Evolutionary conservation across 352 stramenopile genomes (phyloP), one percentile per base, ranked within the genome.

Genomic region (Phytopythium kandeliae): DNA sequence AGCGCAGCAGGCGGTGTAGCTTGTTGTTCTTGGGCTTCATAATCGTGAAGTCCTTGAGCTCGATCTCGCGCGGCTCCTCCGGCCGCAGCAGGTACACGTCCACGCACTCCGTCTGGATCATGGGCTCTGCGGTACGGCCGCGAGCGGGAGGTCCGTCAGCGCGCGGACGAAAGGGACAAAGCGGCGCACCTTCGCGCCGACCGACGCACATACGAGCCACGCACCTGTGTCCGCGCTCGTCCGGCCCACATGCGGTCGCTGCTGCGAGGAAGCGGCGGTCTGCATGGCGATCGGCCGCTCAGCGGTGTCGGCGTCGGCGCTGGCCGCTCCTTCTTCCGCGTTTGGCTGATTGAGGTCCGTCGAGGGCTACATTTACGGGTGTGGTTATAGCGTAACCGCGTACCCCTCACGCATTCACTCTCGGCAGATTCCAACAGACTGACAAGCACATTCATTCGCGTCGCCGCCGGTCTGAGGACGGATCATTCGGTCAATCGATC

Each of bases 11-110:
- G 3, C 78, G 72, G 46, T 86, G 68, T 67, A 85, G 85, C 49
- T 81, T 78, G 66, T 84, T 84, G 57, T 86, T 85, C 60, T 86
- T 86, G 46, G 80, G 80, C 41, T 88, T 89, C 67, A 86, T 85
- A 65, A 87, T 87, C 30, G 80, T 92, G 41, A 89, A 85, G 63
- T 89, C 76, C 49, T 89, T 86, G 55, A 87, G 69, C 47, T 82
- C 74, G 28, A 85, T 69, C 43, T 70, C 71, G 40, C 78, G 78
- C 33, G 68, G 57, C 26, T 84, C 76, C 50, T 88, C 78, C 5
- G 78, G 79, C 21, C 70, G 61, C 31, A 92, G 51, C 37, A 92
- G 53, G 56, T 92, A 92, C 40, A 89, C 80, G 54, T 86, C 74
- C 48, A 92, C 71, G 47, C 50, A 67, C 55, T 92, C 80, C 16